Percentiles rank a stretch among this genome's conserved stretches.
phyloP scores from a whole-genome alignment of 1,139 yeast species.

The Sugiyamaella grinbergsii region DNA sequence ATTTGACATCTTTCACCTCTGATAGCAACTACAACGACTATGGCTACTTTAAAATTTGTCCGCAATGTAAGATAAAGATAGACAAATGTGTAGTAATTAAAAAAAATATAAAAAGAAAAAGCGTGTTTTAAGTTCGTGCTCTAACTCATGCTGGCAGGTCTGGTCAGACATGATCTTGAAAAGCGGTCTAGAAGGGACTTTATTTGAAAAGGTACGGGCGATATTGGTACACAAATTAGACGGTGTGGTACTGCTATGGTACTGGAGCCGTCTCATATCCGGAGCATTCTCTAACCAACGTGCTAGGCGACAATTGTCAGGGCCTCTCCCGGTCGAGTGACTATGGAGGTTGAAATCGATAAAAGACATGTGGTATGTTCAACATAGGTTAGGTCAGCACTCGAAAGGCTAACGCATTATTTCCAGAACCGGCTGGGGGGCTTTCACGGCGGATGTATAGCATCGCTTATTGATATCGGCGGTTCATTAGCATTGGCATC shows the following conservation, averaged over 20 bases:
- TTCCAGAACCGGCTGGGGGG: constrained; percentile 44
- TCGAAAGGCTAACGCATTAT: background rate
- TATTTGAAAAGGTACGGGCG: constrained; percentile 37
- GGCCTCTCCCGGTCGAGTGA: constrained; percentile 44
- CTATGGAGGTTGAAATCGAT: constrained; percentile 41
- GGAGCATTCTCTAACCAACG: constrained; percentile 4
- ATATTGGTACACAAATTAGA: too few species aligned
- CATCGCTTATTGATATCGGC: constrained; percentile 47
- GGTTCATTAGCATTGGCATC: constrained; percentile 51
- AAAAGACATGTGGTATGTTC: constrained; percentile 41
- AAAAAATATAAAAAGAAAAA: too few species aligned
- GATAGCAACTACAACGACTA: background rate
- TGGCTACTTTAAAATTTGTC: constrained; percentile 27
- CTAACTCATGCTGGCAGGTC: too few species aligned
- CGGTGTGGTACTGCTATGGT: too few species aligned
- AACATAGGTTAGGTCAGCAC: background rate
- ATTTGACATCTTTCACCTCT: too few species aligned
- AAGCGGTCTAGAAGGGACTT: constrained; percentile 45
- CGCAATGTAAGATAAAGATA: constrained; percentile 23
- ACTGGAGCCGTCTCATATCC: too few species aligned
- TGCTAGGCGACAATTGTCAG: constrained; percentile 34
- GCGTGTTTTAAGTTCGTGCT: too few species aligned
- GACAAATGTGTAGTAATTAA: too few species aligned
- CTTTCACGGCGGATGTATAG: constrained; percentile 49
- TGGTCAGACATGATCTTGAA: constrained; percentile 42